Evolutionary conservation across 2,329 filamentous ascomycete genomes (phyloP).

Genomic region (Monosporascus sp.): DNA sequence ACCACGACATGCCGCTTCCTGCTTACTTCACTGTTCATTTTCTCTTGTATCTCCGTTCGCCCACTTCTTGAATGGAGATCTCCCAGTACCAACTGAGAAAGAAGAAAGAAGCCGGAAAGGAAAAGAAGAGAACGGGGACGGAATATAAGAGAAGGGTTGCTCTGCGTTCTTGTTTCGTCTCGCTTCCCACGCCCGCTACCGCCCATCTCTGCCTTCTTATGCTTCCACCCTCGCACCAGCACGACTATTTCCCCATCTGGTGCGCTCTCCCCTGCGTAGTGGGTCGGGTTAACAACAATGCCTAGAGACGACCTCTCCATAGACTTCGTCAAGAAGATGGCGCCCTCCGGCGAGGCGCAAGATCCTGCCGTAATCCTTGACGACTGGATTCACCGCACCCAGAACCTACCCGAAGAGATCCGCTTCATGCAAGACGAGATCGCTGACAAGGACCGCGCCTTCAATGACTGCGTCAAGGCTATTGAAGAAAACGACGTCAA

Average conservation of each 20-base stretch:
- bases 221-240: constrained; percentile 3
- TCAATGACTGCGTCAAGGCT: constrained; percentile 61
- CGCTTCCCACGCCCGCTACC: not conserved
- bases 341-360: constrained; percentile 51
- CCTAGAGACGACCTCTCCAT: constrained; percentile 69
- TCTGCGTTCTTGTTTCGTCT: not conserved
- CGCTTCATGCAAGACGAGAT: constrained; percentile 81
- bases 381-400: constrained; percentile 69
- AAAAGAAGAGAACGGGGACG: not conserved
- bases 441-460: constrained; percentile 69
- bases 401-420: constrained; percentile 77
- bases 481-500: constrained; percentile 69
- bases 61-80: not conserved
- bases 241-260: constrained; percentile 8
- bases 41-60: not conserved
- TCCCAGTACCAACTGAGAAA: not conserved
- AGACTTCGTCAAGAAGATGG: constrained; percentile 64
- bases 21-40: not conserved
- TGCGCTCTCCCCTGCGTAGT: constrained; percentile 20
- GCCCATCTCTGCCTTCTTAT: not conserved
- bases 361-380: constrained; percentile 68
- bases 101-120: not conserved
- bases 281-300: constrained; percentile 56
- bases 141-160: not conserved
- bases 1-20: too few species aligned